These are phyloP conservation scores for Athelia sp. DNA, from an alignment of 1,284 basidiomycete genomes.

Conservation along the genomic window DNA sequence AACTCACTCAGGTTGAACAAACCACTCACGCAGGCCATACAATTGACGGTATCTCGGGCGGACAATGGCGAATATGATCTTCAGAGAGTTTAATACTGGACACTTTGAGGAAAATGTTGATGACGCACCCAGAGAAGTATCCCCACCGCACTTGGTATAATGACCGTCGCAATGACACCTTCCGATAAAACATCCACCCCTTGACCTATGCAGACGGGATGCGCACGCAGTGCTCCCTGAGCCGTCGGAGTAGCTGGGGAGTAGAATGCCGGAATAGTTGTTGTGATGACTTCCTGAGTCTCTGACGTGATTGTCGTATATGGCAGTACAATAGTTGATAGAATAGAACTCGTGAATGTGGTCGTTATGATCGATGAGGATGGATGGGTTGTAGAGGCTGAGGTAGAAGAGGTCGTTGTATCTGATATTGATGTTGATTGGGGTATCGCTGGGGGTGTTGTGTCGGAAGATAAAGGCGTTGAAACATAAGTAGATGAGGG, in stretches of 20 bases:
- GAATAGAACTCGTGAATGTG: constrained; percentile 27
- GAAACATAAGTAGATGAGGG: constrained; percentile 6
- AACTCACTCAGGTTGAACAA: constrained; percentile 62
- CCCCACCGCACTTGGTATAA: constrained; percentile 53
- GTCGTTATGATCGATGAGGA: constrained; percentile 20
- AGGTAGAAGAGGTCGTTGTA: constrained; percentile 5
- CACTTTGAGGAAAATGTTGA: constrained; percentile 4
- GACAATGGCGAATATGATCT: constrained; percentile 63
- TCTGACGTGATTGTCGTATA: constrained; percentile 41
- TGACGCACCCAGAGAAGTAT: constrained; percentile 60
- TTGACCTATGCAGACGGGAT: constrained; percentile 55
- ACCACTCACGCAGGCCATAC: constrained; percentile 71
- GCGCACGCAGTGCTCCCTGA: constrained; percentile 16
- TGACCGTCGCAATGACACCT: constrained; percentile 53
- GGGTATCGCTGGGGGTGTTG: neutral
- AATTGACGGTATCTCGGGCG: constrained; percentile 66
- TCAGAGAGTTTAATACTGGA: constrained; percentile 3
- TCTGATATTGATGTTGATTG: neutral
- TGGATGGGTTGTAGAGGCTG: constrained; percentile 6
- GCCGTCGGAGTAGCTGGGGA: constrained; percentile 20
- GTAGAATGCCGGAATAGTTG: constrained; percentile 14
- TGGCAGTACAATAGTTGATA: constrained; percentile 33
- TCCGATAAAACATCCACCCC: constrained; percentile 62
- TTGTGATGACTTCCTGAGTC: constrained; percentile 30
- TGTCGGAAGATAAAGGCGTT: constrained; percentile 8